Evolutionary conservation across 495 filamentous ascomycete species (phyloP).

Genomic region (Cladorrhinum samala): DNA sequence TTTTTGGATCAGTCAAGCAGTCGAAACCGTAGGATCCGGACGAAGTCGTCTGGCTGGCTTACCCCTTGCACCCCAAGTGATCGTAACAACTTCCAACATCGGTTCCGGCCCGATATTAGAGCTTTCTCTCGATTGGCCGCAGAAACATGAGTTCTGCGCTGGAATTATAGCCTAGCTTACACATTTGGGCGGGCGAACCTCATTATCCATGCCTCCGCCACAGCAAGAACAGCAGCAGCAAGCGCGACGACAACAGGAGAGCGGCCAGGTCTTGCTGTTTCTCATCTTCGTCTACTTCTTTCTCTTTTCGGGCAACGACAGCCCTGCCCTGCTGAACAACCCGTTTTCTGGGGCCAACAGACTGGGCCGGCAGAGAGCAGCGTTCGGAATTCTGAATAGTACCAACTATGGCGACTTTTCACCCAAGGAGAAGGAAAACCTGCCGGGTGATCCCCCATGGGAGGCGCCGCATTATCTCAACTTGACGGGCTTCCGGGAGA

Average conservation of each 20-base stretch:
- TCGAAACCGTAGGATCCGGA: too few relatives aligned
- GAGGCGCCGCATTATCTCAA: constrained; percentile 58
- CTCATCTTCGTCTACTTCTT: constrained; percentile 41
- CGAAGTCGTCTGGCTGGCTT: too few relatives aligned
- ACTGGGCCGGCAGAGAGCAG: constrained; percentile 46
- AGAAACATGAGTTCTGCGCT: not conserved
- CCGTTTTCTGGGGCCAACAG: constrained; percentile 34
- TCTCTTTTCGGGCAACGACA: constrained; percentile 33
- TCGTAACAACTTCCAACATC: too few relatives aligned
- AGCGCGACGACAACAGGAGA: not conserved
- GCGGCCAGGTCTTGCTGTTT: constrained; percentile 31
- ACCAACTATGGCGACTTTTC: constrained; percentile 71
- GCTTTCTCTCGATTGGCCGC: too few relatives aligned
- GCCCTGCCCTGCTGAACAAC: constrained; percentile 33
- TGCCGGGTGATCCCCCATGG: constrained; percentile 8
- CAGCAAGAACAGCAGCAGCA: constrained; percentile 30
- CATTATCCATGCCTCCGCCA: constrained; percentile 1
- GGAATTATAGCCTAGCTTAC: not conserved
- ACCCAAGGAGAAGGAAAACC: constrained; percentile 31
- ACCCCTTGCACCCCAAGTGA: too few relatives aligned
- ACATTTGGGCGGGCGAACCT: not conserved
- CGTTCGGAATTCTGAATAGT: constrained; percentile 60
- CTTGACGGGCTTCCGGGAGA: constrained; percentile 64
- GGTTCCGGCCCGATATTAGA: too few relatives aligned
- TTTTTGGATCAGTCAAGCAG: too few relatives aligned